Evolutionary conservation across 805 yeast species (phyloP).

Genomic region (Wickerhamomyces mucosus): DNA sequence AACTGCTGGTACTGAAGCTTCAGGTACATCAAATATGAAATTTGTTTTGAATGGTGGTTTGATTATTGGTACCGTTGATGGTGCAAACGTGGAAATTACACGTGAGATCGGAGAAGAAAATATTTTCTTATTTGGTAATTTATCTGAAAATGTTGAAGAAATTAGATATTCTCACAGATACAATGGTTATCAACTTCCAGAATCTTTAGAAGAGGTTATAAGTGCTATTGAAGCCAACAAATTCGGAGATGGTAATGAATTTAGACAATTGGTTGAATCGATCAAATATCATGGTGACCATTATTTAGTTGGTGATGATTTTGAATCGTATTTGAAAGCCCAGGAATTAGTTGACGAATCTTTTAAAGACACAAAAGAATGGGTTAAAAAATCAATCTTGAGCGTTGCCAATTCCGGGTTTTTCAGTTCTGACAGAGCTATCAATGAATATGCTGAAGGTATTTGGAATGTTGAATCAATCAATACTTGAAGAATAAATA

Average conservation of each 20-base stretch:
- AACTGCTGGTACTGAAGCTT: constrained; percentile 95
- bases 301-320: constrained; percentile 83
- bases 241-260: constrained; percentile 66
- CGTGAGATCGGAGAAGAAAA: constrained; percentile 91
- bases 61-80: constrained; percentile 92
- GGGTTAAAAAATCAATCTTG: constrained; percentile 69
- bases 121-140: constrained; percentile 83
- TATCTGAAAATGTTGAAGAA: constrained; percentile 84
- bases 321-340: constrained; percentile 77
- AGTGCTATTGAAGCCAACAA: constrained; percentile 53
- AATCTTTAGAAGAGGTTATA: constrained; percentile 53
- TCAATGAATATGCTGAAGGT: constrained; percentile 83
- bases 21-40: constrained; percentile 95
- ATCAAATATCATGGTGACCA: constrained; percentile 71
- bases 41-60: constrained; percentile 91
- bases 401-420: constrained; percentile 92
- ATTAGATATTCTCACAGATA: constrained; percentile 66
- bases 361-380: constrained; percentile 52
- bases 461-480: constrained; percentile 89
- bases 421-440: constrained; percentile 84
- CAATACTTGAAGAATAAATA: no score
- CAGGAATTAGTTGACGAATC: constrained; percentile 69
- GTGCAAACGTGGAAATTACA: constrained; percentile 92
- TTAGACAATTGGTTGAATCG: constrained; percentile 56
- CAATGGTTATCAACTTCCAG: constrained; percentile 46